Evolutionary conservation across 768 basidiomycete genomes (phyloP).

Genomic region (Pulveroboletus frians): DNA sequence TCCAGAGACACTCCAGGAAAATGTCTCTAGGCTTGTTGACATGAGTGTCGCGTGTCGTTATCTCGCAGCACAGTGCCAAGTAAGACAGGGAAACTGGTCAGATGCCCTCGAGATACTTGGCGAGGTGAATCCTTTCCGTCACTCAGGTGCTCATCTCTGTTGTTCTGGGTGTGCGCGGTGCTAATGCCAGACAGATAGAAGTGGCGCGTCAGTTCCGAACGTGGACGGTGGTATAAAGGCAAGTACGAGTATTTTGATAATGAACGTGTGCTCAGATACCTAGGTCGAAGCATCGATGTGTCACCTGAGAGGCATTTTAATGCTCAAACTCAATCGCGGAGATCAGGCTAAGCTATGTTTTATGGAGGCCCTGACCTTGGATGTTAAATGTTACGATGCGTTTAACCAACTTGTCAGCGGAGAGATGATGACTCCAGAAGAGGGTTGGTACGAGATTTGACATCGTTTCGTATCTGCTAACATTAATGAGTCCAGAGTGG

Average conservation of each 20-base stretch:
- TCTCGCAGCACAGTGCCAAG: constrained; percentile 91
- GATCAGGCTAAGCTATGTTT: constrained; percentile 92
- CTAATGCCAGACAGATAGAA: constrained; percentile 40
- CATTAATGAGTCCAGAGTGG: constrained; percentile 66
- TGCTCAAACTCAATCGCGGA: constrained; percentile 88
- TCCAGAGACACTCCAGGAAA: constrained; percentile 57
- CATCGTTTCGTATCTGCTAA: constrained; percentile 2
- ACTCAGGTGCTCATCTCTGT: constrained; percentile 45
- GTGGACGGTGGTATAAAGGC: constrained; percentile 95
- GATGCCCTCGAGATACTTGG: constrained; percentile 92
- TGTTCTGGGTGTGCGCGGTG: background rate
- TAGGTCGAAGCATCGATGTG: constrained; percentile 98
- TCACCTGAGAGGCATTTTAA: constrained; percentile 85
- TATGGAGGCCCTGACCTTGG: constrained; percentile 90
- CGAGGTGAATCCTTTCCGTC: constrained; percentile 83
- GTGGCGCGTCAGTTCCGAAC: constrained; percentile 70
- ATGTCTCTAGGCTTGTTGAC: constrained; percentile 77
- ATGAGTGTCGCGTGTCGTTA: constrained; percentile 95
- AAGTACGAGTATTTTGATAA: constrained; percentile 11
- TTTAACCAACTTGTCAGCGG: constrained; percentile 87
- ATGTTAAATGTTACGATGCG: constrained; percentile 96
- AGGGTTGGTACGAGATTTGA: constrained; percentile 56
- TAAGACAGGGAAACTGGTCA: constrained; percentile 86
- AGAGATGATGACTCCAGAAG: constrained; percentile 94
- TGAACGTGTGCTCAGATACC: background rate